Percentiles rank a stretch among this genome's conserved stretches.
These are phyloP conservation scores for Spathaspora hagerdaliae DNA, from an alignment of 805 yeast species.

Conservation along the genomic window DNA sequence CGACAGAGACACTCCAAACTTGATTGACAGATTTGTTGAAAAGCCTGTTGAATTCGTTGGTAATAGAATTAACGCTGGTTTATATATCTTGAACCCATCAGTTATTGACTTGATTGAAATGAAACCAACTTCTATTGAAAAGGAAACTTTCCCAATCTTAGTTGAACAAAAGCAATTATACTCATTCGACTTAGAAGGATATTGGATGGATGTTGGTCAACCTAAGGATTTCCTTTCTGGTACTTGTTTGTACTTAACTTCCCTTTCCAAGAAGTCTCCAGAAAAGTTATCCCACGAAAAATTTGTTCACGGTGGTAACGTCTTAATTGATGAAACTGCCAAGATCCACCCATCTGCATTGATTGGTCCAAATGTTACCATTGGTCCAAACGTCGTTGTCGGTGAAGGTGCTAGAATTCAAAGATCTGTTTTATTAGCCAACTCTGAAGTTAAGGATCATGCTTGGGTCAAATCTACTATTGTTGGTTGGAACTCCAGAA, in stretches of 20 bases:
- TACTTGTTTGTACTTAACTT: conserved; percentile 84
- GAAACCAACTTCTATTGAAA: conserved; percentile 98
- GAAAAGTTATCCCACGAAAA: conserved; percentile 62
- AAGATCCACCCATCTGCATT: conserved; percentile 88
- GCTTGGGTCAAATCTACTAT: conserved; percentile 97
- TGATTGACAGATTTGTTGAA: conserved; percentile 98
- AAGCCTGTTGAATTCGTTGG: conserved; percentile 99
- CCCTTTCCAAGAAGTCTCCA: conserved; percentile 78
- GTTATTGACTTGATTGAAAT: conserved; percentile 95
- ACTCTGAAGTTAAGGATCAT: conserved; percentile 92
- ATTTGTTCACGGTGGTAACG: conserved; percentile 86
- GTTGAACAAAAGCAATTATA: conserved; percentile 85
- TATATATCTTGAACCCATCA: conserved; percentile 95
- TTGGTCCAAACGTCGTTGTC: conserved; percentile 92
- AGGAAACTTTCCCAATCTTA: conserved; percentile 97
- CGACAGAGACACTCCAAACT: conserved; percentile 90
- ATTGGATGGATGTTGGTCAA: conserved; percentile 99
- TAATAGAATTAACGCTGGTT: conserved; percentile 99
- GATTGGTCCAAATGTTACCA: conserved; percentile 97
- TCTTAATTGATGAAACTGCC: conserved; percentile 91
- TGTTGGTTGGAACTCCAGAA: conserved; percentile 98
- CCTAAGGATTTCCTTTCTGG: conserved; percentile 99
- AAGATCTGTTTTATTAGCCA: conserved; percentile 87
- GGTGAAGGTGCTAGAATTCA: conserved; percentile 99
- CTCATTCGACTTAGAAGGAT: conserved; percentile 97